Conservation (phyloP, 2,329 filamentous ascomycete genomes). For the Lizonia empirigonia region DNA sequence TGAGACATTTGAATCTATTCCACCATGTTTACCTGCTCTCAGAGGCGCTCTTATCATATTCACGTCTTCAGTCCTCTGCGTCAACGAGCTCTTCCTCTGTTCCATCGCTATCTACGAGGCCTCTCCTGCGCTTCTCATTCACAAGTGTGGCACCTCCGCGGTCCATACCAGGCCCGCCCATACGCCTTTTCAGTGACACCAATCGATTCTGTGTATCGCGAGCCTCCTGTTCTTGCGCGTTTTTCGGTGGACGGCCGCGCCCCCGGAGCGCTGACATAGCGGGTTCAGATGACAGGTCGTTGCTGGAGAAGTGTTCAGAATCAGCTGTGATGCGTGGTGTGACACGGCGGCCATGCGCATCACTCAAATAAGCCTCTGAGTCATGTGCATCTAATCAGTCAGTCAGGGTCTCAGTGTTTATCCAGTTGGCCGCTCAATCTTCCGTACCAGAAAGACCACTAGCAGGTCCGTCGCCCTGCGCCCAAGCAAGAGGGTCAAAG, state of each 20-base stretch:
- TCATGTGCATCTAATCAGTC: slow-evolving; percentile 44
- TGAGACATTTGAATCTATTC: slow-evolving; percentile 9
- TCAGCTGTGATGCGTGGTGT: slow-evolving; percentile 52
- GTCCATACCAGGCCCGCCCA: slow-evolving; percentile 60
- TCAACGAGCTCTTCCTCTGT: slow-evolving; percentile 53
- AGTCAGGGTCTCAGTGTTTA: slow-evolving; percentile 26
- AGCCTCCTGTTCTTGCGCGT: slow-evolving; percentile 52
- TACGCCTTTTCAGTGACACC: slow-evolving; percentile 55
- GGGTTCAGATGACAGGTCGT: slow-evolving; percentile 1
- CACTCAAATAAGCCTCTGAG: slow-evolving; percentile 56
- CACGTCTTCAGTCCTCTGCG: slow-evolving; percentile 27
- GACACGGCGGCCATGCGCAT: slow-evolving; percentile 53
- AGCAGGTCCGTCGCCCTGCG: slow-evolving; percentile 64
- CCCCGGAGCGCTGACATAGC: slow-evolving; percentile 35
- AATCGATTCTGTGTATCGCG: slow-evolving; percentile 53
- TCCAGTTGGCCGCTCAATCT: slow-evolving; percentile 16
- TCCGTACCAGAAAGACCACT: slow-evolving; percentile 62
- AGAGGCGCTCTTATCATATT: not conserved
- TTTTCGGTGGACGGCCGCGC: slow-evolving; percentile 41
- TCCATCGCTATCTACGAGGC: slow-evolving; percentile 59
- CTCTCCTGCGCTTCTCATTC: slow-evolving; percentile 56
- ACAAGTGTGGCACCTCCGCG: slow-evolving; percentile 59
- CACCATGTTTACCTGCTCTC: not conserved
- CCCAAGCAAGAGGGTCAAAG: slow-evolving; percentile 60
- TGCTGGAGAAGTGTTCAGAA: slow-evolving; percentile 18